These are phyloP conservation scores for Platismatia glauca DNA, from an alignment of 495 filamentous ascomycete species.

Conservation along the genomic window DNA sequence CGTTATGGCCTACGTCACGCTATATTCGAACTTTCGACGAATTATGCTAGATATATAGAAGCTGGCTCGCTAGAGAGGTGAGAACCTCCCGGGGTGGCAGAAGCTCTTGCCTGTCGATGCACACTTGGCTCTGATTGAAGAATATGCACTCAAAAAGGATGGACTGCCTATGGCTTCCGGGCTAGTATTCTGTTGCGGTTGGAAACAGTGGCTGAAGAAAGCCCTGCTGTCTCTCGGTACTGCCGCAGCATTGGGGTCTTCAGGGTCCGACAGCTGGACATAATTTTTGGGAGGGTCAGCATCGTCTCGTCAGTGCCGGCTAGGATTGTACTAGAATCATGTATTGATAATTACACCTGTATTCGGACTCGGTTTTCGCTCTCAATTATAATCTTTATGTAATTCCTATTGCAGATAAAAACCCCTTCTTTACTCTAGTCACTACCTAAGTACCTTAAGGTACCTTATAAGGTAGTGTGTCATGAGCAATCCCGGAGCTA, in stretches of 20 bases:
- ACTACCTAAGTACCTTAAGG: too few relatives aligned
- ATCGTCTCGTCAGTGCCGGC: neutral
- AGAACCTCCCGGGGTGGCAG: neutral
- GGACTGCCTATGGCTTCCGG: too few relatives aligned
- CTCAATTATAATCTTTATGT: too few relatives aligned
- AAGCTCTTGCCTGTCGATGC: neutral
- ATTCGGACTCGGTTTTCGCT: too few relatives aligned
- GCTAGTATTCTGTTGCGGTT: neutral
- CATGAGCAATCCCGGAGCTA: too few relatives aligned
- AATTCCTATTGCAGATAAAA: too few relatives aligned
- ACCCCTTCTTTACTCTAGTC: too few relatives aligned
- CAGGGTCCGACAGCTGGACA: neutral
- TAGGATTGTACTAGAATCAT: too few relatives aligned
- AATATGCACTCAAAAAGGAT: neutral
- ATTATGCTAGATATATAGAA: neutral
- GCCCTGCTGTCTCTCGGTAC: neutral
- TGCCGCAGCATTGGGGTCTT: neutral
- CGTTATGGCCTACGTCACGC: neutral
- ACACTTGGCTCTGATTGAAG: neutral
- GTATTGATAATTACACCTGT: too few relatives aligned
- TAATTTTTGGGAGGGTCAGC: neutral
- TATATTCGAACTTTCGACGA: neutral
- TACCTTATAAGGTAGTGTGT: too few relatives aligned
- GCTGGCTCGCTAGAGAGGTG: neutral
- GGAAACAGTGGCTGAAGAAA: neutral